Conservation (phyloP, 805 yeast species). For the Cyberlindnera mississippiensis region DNA sequence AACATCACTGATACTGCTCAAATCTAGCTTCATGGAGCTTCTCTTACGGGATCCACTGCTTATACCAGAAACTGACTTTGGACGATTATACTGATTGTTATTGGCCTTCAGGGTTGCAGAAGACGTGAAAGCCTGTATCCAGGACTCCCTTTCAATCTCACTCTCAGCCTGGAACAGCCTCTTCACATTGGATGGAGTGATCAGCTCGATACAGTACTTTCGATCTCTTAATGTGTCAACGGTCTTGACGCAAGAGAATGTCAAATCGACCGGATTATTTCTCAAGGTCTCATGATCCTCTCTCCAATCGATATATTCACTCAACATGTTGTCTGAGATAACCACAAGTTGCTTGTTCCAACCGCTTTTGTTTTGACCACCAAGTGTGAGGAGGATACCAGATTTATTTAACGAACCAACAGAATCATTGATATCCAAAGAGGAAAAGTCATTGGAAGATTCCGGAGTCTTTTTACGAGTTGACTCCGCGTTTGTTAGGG, state of each 20-base stretch:
- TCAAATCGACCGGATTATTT: constrained; percentile 64
- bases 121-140: constrained; percentile 62
- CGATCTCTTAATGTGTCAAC: constrained; percentile 24
- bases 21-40: background rate
- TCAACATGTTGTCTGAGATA: constrained; percentile 59
- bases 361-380: constrained; percentile 27
- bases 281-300: constrained; percentile 57
- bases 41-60: background rate
- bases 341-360: constrained; percentile 94
- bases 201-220: constrained; percentile 66
- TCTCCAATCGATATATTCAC: constrained; percentile 73
- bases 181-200: constrained; percentile 61
- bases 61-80: background rate
- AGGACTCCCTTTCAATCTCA: constrained; percentile 59
- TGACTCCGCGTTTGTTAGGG: background rate
- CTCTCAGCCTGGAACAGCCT: constrained; percentile 73
- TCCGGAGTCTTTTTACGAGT: background rate
- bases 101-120: constrained; percentile 40
- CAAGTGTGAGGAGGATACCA: constrained; percentile 14
- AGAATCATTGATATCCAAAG: background rate
- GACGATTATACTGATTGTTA: constrained; percentile 8
- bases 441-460: background rate
- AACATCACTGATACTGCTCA: background rate
- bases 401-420: constrained; percentile 1
- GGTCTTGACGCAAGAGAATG: constrained; percentile 58